Percentiles rank a stretch among this genome's conserved stretches.
Evolutionary conservation across 2,329 filamentous ascomycete species (phyloP).

Genomic region (Paraconiothyrium brasiliense): DNA sequence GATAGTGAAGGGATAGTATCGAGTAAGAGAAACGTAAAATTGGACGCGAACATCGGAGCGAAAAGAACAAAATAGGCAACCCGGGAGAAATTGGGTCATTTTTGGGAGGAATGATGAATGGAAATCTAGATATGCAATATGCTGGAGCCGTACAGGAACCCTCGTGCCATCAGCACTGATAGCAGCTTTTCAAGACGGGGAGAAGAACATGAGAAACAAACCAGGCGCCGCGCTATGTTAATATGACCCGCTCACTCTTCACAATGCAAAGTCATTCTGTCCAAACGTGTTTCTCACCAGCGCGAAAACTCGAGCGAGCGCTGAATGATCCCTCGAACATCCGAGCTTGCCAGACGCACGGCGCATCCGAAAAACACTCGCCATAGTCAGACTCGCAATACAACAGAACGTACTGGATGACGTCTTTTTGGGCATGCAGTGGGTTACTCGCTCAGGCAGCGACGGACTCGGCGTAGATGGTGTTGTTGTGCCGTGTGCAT

Average conservation of each 20-base stretch:
- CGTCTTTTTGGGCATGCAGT: slow-evolving; percentile 1
- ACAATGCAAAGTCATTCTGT: slow-evolving; percentile 5
- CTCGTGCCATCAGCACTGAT: slow-evolving; percentile 10
- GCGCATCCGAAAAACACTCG: neutral
- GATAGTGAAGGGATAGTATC: slow-evolving; percentile 25
- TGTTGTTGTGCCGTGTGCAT: slow-evolving; percentile 6
- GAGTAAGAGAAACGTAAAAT: slow-evolving; percentile 22
- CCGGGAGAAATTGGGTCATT: neutral
- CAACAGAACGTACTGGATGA: neutral
- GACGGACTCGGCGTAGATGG: slow-evolving; percentile 12
- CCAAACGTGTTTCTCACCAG: neutral
- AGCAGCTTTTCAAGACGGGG: slow-evolving; percentile 9
- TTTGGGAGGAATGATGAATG: slow-evolving; percentile 2
- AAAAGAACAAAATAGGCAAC: neutral
- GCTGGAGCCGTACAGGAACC: neutral
- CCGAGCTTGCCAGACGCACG: neutral
- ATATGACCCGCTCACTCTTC: slow-evolving; percentile 10
- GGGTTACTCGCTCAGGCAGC: slow-evolving; percentile 10
- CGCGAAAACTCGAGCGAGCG: neutral
- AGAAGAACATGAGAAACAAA: slow-evolving; percentile 8
- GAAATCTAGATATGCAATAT: slow-evolving; percentile 14
- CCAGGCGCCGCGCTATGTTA: slow-evolving; percentile 18
- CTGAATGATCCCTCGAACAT: neutral
- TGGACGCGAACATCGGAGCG: neutral
- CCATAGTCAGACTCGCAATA: neutral